phyloP scores from a whole-genome alignment of 495 filamentous ascomycete species.

The Xylaria castorea region DNA sequence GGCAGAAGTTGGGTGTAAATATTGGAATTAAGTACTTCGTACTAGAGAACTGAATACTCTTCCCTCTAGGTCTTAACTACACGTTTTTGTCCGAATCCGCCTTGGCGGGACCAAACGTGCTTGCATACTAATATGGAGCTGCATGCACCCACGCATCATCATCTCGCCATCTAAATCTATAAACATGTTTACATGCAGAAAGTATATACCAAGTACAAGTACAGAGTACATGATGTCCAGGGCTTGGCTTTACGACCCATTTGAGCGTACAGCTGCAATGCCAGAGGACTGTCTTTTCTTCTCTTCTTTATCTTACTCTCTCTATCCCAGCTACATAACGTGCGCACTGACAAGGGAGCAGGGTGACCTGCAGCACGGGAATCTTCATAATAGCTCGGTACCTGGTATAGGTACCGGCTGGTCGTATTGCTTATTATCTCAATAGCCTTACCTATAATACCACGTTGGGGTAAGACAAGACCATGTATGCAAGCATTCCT shows the following conservation, averaged over 20 bases:
- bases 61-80: neutral
- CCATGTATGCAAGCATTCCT: neutral
- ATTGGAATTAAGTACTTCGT: no score
- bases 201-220: neutral
- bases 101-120: constrained; percentile 23
- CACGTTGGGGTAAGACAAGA: constrained; percentile 17
- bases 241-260: neutral
- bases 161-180: constrained; percentile 15
- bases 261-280: neutral
- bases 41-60: neutral
- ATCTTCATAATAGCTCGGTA: constrained; percentile 1
- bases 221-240: neutral
- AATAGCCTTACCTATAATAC: constrained; percentile 25
- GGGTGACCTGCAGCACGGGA: neutral
- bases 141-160: constrained; percentile 17
- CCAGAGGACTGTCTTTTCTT: constrained; percentile 13
- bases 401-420: constrained; percentile 3
- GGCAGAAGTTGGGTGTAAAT: neutral
- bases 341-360: neutral
- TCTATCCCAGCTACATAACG: neutral
- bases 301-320: neutral
- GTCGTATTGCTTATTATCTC: constrained; percentile 23
- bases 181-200: neutral
- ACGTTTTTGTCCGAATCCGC: constrained; percentile 12
- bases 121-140: constrained; percentile 21